These are phyloP conservation scores for Pythium chondricola DNA, from an alignment of 352 stramenopile species.

Conservation along the genomic window DNA sequence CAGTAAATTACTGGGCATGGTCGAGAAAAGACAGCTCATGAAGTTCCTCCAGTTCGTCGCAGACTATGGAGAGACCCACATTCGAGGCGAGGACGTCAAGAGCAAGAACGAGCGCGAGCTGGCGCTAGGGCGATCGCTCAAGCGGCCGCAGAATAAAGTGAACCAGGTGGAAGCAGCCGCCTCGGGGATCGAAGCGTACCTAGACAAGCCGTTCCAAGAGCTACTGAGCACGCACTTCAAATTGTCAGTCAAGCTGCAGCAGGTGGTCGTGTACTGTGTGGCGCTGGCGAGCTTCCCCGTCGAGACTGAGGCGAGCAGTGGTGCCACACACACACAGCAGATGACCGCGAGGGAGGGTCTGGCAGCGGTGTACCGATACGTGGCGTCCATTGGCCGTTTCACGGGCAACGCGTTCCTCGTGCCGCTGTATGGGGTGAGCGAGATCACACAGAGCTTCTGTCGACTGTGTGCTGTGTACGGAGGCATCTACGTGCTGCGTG, in stretches of 20 bases:
- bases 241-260: constrained; percentile 66
- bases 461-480: constrained; percentile 82
- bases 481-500: constrained; percentile 78
- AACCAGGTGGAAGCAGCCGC: constrained; percentile 24
- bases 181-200: constrained; percentile 26
- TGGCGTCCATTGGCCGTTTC: constrained; percentile 81
- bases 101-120: constrained; percentile 85
- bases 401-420: constrained; percentile 79
- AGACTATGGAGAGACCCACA: constrained; percentile 74
- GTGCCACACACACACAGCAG: constrained; percentile 26
- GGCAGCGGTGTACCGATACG: constrained; percentile 23
- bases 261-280: constrained; percentile 85
- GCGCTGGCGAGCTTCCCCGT: constrained; percentile 57
- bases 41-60: constrained; percentile 88
- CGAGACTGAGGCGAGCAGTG: not conserved
- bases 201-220: constrained; percentile 59
- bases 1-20: constrained; percentile 73
- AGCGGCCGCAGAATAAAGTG: constrained; percentile 84
- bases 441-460: constrained; percentile 87
- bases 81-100: constrained; percentile 63
- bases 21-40: constrained; percentile 88
- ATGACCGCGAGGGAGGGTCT: constrained; percentile 33
- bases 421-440: constrained; percentile 79
- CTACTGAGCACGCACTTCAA: constrained; percentile 69
- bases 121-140: constrained; percentile 68